These are phyloP conservation scores for Heliosperma pusillum DNA, from an alignment of 148 eudicot genomes.

Conservation along the genomic window DNA sequence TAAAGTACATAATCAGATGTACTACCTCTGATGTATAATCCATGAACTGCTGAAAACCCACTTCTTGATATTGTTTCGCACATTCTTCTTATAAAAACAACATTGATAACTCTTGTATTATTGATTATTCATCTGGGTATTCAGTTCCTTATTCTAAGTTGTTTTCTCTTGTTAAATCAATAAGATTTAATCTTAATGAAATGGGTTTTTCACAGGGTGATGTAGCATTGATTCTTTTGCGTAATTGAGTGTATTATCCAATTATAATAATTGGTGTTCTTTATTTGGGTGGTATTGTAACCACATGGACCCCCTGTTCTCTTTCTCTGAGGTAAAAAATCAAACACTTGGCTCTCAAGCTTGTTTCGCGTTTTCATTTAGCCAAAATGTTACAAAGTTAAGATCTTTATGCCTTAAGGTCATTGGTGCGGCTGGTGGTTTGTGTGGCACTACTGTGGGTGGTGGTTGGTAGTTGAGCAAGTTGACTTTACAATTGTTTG, in stretches of 20 bases:
- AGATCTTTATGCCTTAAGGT: slow-evolving; percentile 34
- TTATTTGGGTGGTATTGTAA: slow-evolving; percentile 63
- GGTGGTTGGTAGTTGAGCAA: too few relatives aligned
- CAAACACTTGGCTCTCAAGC: slow-evolving; percentile 47
- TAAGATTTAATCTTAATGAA: slow-evolving; percentile 52
- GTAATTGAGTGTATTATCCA: slow-evolving; percentile 71
- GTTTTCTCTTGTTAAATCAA: slow-evolving; percentile 48
- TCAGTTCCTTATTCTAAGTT: slow-evolving; percentile 54
- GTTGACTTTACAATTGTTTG: too few relatives aligned
- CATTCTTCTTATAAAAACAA: slow-evolving; percentile 55
- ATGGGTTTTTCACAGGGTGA: slow-evolving; percentile 74
- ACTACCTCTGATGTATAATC: too few relatives aligned
- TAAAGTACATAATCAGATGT: too few relatives aligned
- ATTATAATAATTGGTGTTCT: slow-evolving; percentile 55
- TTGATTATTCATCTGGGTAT: slow-evolving; percentile 64
- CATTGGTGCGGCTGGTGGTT: too few relatives aligned
- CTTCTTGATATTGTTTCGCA: slow-evolving; percentile 66
- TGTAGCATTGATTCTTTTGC: slow-evolving; percentile 62
- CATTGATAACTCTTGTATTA: slow-evolving; percentile 40
- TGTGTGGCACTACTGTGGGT: too few relatives aligned
- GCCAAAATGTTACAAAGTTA: slow-evolving; percentile 33
- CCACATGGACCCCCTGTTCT: slow-evolving; percentile 71
- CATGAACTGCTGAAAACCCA: too few relatives aligned
- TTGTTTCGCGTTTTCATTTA: slow-evolving; percentile 34
- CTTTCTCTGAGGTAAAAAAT: slow-evolving; percentile 55